Evolutionary conservation across 116 monocot species (phyloP).

Genomic region (Papilionanthe hybrid): DNA sequence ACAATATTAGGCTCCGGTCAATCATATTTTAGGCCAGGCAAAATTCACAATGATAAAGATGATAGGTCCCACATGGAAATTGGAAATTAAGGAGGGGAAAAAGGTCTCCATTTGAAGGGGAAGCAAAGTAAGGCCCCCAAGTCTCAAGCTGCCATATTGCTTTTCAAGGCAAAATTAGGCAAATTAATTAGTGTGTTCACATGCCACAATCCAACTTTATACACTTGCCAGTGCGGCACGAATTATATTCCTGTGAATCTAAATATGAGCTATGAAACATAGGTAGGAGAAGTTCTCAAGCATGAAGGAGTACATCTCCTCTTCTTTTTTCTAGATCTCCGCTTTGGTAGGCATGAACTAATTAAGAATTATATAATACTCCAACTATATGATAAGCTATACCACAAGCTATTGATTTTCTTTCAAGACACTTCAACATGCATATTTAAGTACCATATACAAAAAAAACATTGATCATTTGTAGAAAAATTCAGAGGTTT

Average conservation of each 20-base stretch:
- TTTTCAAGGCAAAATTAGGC: conserved; percentile 1
- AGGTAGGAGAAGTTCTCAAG: neutral
- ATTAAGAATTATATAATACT: too few species aligned
- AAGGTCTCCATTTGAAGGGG: neutral
- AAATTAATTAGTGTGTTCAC: neutral
- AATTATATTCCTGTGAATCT: neutral
- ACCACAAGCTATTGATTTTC: too few species aligned
- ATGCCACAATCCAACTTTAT: neutral
- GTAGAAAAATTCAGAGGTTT: too few species aligned
- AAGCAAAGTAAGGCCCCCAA: neutral
- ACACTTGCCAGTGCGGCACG: neutral
- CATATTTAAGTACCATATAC: too few species aligned
- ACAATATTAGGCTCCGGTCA: neutral
- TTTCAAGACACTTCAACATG: too few species aligned
- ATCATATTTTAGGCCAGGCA: neutral
- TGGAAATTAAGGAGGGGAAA: neutral
- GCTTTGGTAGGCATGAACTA: too few species aligned
- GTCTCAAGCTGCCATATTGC: neutral
- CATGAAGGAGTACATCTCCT: too few species aligned
- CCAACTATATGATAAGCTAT: too few species aligned
- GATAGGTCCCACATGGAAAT: neutral
- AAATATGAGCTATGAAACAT: neutral
- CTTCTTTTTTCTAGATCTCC: too few species aligned
- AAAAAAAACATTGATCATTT: too few species aligned
- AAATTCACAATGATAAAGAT: neutral